Conservation (phyloP, 2,329 filamentous ascomycete genomes). For the Beauveria brongniartii region DNA sequence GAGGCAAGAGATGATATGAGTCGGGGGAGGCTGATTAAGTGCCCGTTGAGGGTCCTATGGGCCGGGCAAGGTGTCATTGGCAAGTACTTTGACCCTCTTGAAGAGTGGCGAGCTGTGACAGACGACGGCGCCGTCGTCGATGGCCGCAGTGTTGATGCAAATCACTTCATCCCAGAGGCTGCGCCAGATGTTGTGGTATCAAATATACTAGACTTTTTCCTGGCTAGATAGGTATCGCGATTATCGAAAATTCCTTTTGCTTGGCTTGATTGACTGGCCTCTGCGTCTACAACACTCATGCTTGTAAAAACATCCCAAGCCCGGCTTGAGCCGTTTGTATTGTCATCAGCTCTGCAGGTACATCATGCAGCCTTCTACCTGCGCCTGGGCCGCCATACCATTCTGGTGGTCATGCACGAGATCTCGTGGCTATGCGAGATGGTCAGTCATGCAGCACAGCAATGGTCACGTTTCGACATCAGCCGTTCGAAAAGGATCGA, state of each 20-base stretch:
- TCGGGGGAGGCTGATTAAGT: constrained; percentile 30
- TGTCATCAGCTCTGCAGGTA: too few relatives aligned
- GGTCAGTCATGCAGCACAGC: background rate
- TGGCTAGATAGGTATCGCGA: background rate
- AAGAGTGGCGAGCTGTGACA: constrained; percentile 37
- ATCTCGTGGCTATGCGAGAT: background rate
- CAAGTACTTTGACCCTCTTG: constrained; percentile 32
- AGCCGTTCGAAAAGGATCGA: background rate
- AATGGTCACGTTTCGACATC: background rate
- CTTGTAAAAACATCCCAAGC: background rate
- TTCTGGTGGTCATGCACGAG: background rate
- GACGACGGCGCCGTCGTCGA: constrained; percentile 20
- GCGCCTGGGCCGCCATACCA: background rate
- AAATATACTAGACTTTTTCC: background rate
- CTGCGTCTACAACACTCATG: background rate
- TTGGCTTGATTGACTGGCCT: background rate
- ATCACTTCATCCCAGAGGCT: constrained; percentile 39
- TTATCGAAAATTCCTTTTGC: background rate
- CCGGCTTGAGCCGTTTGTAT: background rate
- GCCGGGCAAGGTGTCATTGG: constrained; percentile 35
- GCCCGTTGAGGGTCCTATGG: constrained; percentile 37
- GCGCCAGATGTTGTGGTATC: constrained; percentile 24
- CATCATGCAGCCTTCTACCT: background rate
- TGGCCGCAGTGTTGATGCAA: constrained; percentile 31
- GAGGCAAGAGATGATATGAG: constrained; percentile 32